Conservation (phyloP, 495 filamentous ascomycete genomes). For the Xylaria bambusicola region DNA sequence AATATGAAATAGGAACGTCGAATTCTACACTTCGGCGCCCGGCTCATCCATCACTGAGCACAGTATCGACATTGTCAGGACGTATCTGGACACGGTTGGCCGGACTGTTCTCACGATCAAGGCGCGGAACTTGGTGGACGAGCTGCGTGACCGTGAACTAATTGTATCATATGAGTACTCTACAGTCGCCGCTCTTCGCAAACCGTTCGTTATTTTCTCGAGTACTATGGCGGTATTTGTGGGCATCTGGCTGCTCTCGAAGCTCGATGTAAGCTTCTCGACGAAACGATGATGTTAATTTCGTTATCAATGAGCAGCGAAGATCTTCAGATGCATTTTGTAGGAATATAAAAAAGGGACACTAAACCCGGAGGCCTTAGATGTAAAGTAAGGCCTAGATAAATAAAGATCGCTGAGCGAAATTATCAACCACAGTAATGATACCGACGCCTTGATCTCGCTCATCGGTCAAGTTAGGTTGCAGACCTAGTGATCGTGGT, state of each 20-base stretch:
- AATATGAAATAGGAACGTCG: constrained; percentile 60
- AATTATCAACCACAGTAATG: no score
- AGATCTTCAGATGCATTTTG: constrained; percentile 10
- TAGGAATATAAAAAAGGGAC: constrained; percentile 17
- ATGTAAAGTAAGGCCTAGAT: not conserved
- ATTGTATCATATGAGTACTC: constrained; percentile 89
- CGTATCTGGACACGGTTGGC: constrained; percentile 92
- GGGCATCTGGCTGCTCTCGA: constrained; percentile 73
- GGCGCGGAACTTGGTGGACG: constrained; percentile 84
- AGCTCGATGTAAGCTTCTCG: constrained; percentile 62
- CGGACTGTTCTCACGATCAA: constrained; percentile 80
- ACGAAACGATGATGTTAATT: constrained; percentile 27
- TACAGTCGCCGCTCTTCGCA: constrained; percentile 71
- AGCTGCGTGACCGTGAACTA: constrained; percentile 76
- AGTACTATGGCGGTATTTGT: constrained; percentile 74
- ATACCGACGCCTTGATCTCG: not conserved
- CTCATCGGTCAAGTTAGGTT: not conserved
- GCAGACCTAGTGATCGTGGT: not conserved
- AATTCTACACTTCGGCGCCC: constrained; percentile 65
- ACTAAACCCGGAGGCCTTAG: not conserved
- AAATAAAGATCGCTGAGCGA: not conserved
- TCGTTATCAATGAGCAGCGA: not conserved
- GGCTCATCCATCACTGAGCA: constrained; percentile 60
- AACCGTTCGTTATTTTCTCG: constrained; percentile 81
- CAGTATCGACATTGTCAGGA: constrained; percentile 54